Percentiles rank a stretch among this genome's conserved stretches.
Conservation (phyloP, 352 stramenopile genomes). For the Blastocystis hominis region DNA sequence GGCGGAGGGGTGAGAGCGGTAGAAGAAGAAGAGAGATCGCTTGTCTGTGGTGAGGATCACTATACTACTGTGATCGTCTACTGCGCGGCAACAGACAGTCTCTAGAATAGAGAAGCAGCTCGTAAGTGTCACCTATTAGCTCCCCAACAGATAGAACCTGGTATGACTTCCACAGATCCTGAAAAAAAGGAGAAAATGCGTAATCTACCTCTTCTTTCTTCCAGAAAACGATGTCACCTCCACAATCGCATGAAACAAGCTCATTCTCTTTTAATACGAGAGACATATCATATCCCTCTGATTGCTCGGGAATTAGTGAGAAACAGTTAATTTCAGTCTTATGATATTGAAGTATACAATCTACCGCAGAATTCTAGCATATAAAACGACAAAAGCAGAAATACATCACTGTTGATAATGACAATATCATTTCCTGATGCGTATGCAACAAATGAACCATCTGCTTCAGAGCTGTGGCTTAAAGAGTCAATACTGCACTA, state of each 20-base stretch:
- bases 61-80: neutral
- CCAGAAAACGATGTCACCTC: neutral
- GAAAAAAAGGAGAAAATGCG: neutral
- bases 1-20: neutral
- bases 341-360: neutral
- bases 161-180: neutral
- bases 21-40: neutral
- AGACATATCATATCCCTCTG: neutral
- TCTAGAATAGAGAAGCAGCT: neutral
- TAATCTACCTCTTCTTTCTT: neutral
- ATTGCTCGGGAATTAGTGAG: neutral
- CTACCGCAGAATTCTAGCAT: neutral
- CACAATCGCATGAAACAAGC: neutral
- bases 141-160: neutral
- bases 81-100: neutral
- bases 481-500: neutral
- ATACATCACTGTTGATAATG: neutral
- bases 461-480: neutral
- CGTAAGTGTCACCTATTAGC: neutral
- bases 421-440: slow-evolving; percentile 33
- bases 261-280: neutral
- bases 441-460: slow-evolving; percentile 9
- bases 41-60: slow-evolving; percentile 24
- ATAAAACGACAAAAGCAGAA: neutral
- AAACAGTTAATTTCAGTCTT: slow-evolving; percentile 23